A percentile compares a stretch with the other conserved stretches of the same genome.
These are phyloP conservation scores for Colletotrichum falcatum DNA, from an alignment of 2,329 filamentous ascomycete species.

Conservation along the genomic window DNA sequence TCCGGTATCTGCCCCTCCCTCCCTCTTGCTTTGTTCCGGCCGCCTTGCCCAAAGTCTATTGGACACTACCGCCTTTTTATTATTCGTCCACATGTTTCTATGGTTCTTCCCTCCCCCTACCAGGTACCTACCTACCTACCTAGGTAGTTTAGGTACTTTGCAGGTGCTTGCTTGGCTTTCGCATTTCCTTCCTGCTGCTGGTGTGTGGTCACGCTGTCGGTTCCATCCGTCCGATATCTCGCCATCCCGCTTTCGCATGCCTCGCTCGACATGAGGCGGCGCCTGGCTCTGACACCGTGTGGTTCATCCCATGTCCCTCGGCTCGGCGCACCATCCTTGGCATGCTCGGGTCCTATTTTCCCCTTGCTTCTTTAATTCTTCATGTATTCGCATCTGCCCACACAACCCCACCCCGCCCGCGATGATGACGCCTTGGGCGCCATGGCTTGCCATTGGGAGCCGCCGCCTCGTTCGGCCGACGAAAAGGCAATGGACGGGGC, in stretches of 20 bases:
- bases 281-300: conserved; percentile 20
- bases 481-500: conserved; percentile 20
- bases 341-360: background rate
- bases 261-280: conserved; percentile 5
- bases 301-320: conserved; percentile 27
- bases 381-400: conserved; percentile 1
- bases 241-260: background rate
- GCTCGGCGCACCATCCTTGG: conserved; percentile 6
- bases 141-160: no score
- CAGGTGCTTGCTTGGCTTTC: conserved; percentile 2
- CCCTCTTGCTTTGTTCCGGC: background rate
- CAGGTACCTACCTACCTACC: no score
- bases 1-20: background rate
- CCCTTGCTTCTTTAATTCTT: background rate
- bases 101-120: background rate
- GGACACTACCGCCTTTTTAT: background rate
- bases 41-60: conserved; percentile 3
- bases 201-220: background rate
- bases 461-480: conserved; percentile 19
- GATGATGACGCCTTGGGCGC: conserved; percentile 25
- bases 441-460: conserved; percentile 19
- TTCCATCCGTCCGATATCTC: background rate
- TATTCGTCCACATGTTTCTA: background rate
- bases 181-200: conserved; percentile 9
- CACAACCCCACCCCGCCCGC: background rate